Evolutionary conservation across 495 filamentous ascomycete genomes (phyloP).

Genomic region (Podospora fimiseda): DNA sequence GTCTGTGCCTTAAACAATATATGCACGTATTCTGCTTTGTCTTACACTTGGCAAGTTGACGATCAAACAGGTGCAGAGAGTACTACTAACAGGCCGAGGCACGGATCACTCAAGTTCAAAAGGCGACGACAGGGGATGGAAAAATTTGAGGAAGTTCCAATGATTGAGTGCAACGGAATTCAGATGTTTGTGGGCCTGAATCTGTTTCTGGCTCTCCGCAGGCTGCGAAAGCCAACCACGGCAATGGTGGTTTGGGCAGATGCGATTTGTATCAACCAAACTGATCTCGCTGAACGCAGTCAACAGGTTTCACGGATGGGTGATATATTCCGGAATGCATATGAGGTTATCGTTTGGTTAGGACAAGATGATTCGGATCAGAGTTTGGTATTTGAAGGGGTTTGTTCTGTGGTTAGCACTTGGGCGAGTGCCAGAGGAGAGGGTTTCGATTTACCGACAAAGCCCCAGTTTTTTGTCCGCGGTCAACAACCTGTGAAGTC

Average conservation of each 20-base stretch:
- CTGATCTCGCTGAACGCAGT: constrained; percentile 14
- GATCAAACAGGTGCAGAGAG: too few relatives aligned
- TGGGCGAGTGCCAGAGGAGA: neutral
- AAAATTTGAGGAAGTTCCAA: too few relatives aligned
- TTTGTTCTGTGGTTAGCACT: neutral
- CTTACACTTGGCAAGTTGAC: too few relatives aligned
- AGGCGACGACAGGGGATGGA: too few relatives aligned
- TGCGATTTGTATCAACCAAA: constrained; percentile 22
- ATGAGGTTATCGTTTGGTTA: constrained; percentile 18
- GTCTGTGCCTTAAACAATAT: too few relatives aligned
- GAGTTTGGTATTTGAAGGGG: neutral
- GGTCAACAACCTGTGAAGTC: too few relatives aligned
- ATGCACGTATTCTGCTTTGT: too few relatives aligned
- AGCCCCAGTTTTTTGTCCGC: neutral
- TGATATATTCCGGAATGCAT: constrained; percentile 16
- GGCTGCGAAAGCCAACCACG: neutral
- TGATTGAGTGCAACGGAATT: neutral
- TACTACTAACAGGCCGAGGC: too few relatives aligned
- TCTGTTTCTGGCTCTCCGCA: neutral
- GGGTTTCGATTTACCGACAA: neutral
- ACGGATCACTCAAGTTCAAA: too few relatives aligned
- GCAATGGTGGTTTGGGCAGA: constrained; percentile 14
- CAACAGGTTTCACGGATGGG: constrained; percentile 22
- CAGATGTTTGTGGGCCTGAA: neutral
- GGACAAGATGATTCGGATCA: constrained; percentile 8